Percentiles rank a stretch among this genome's conserved stretches.
phyloP scores from a whole-genome alignment of 2,329 filamentous ascomycete genomes.

The Neocucurbitaria cava region DNA sequence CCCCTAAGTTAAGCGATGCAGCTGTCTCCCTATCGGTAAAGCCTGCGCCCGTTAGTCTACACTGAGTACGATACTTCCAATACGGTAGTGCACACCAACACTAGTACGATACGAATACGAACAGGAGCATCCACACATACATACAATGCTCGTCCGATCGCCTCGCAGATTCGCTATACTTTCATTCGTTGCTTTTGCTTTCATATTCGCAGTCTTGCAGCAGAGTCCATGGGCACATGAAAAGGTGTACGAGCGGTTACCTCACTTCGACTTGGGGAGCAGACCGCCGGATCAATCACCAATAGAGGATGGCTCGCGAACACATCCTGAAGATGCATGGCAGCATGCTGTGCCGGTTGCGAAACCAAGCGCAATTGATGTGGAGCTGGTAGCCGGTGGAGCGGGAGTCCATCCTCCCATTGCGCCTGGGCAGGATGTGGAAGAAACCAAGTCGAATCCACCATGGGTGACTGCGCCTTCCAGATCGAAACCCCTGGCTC shows the following conservation, averaged over 20 bases:
- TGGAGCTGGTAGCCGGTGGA: background rate
- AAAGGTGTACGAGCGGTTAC: slow-evolving; percentile 35
- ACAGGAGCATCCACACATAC: slow-evolving; percentile 16
- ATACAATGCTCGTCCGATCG: slow-evolving; percentile 45
- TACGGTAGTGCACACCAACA: slow-evolving; percentile 19
- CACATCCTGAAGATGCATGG: slow-evolving; percentile 26
- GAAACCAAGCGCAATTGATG: slow-evolving; percentile 1
- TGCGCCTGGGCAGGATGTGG: slow-evolving; percentile 3
- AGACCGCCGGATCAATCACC: slow-evolving; percentile 16
- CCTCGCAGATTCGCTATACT: slow-evolving; percentile 49
- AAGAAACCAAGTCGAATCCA: slow-evolving; percentile 18
- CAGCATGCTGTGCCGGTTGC: slow-evolving; percentile 26
- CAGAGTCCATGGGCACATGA: slow-evolving; percentile 37
- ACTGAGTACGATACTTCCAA: slow-evolving; percentile 17
- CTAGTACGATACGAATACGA: slow-evolving; percentile 30
- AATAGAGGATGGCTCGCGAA: background rate
- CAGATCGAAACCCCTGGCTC: slow-evolving; percentile 21
- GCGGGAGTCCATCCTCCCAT: slow-evolving; percentile 3
- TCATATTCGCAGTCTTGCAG: slow-evolving; percentile 37
- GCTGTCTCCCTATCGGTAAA: slow-evolving; percentile 21
- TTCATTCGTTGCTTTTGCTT: slow-evolving; percentile 43
- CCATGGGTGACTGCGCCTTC: slow-evolving; percentile 35
- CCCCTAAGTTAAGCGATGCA: slow-evolving; percentile 30
- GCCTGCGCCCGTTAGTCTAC: slow-evolving; percentile 16
- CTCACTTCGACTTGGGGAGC: slow-evolving; percentile 23